Percentiles rank a stretch among this genome's conserved stretches.
phyloP scores from a whole-genome alignment of 176 grass and related monocot species.

The Triticum urartu region DNA sequence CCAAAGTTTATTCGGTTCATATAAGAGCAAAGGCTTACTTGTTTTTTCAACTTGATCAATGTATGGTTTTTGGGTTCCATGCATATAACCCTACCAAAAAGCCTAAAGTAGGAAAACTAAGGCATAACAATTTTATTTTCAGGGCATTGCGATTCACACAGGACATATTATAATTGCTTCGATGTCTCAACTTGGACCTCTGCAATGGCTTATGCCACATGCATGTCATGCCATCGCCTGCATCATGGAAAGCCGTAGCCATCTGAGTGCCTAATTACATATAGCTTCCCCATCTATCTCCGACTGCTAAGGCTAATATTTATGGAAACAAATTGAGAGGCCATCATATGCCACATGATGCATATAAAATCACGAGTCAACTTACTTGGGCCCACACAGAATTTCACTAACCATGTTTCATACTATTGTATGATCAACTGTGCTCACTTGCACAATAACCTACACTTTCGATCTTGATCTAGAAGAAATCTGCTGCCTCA shows the following conservation, averaged over 20 bases:
- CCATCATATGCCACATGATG: not conserved
- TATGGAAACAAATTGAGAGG: not conserved
- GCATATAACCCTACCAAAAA: slow-evolving; percentile 26
- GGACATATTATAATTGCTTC: not conserved
- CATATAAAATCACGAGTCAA: slow-evolving; percentile 44
- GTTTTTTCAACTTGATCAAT: no score
- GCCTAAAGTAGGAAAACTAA: slow-evolving; percentile 10
- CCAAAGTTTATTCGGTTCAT: not conserved
- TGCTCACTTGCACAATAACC: slow-evolving; percentile 3
- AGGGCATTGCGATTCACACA: slow-evolving; percentile 14
- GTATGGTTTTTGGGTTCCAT: not conserved
- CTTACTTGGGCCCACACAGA: slow-evolving; percentile 46
- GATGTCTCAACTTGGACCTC: slow-evolving; percentile 32
- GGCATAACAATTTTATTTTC: not conserved
- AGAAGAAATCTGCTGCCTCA: slow-evolving; percentile 4
- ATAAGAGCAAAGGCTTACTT: no score
- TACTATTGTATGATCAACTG: slow-evolving; percentile 27
- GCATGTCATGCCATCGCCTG: slow-evolving; percentile 10
- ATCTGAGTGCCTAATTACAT: not conserved
- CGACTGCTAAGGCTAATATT: not conserved
- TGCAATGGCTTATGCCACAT: slow-evolving; percentile 34
- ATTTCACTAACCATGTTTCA: slow-evolving; percentile 27
- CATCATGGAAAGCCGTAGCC: not conserved
- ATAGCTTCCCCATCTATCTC: not conserved
- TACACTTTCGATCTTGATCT: slow-evolving; percentile 35